A percentile compares a stretch with the other conserved stretches of the same genome.
These are phyloP conservation scores for Pythium apleroticum DNA, from an alignment of 352 stramenopile genomes.

Conservation along the genomic window DNA sequence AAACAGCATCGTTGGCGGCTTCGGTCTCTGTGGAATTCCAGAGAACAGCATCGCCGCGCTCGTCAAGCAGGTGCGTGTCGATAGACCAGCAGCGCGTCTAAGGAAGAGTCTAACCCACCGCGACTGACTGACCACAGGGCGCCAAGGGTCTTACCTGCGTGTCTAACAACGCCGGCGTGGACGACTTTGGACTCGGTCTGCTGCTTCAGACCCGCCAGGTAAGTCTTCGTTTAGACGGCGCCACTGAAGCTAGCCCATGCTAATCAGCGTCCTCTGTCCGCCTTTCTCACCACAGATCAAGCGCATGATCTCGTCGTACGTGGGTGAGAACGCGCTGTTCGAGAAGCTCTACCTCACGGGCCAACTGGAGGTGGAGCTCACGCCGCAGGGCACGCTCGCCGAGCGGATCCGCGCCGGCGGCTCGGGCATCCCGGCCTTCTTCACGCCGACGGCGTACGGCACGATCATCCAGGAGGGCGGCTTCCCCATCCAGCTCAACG, in stretches of 20 bases:
- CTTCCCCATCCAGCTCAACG: constrained; percentile 76
- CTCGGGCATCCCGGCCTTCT: constrained; percentile 96
- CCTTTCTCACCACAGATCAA: constrained; percentile 75
- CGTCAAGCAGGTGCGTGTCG: constrained; percentile 54
- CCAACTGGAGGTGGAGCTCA: constrained; percentile 95
- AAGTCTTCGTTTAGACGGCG: not conserved
- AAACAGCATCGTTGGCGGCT: constrained; percentile 82
- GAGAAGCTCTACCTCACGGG: constrained; percentile 92
- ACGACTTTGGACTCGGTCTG: constrained; percentile 93
- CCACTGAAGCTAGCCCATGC: not conserved
- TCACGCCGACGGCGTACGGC: constrained; percentile 93
- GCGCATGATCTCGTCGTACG: constrained; percentile 96
- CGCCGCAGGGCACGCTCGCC: constrained; percentile 95
- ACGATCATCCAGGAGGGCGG: constrained; percentile 89
- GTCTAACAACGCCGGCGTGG: constrained; percentile 93
- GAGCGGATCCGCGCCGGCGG: constrained; percentile 91
- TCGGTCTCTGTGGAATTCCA: constrained; percentile 91
- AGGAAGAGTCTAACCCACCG: constrained; percentile 1
- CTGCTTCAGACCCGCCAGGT: constrained; percentile 92
- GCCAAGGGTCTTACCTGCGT: constrained; percentile 87
- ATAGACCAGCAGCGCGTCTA: not conserved
- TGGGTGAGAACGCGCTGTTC: constrained; percentile 96
- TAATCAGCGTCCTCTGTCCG: constrained; percentile 14
- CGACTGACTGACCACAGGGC: constrained; percentile 35
- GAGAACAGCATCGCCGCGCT: constrained; percentile 90